phyloP scores from a whole-genome alignment of 1,139 yeast species.

The Geotrichum phurueaensis region DNA sequence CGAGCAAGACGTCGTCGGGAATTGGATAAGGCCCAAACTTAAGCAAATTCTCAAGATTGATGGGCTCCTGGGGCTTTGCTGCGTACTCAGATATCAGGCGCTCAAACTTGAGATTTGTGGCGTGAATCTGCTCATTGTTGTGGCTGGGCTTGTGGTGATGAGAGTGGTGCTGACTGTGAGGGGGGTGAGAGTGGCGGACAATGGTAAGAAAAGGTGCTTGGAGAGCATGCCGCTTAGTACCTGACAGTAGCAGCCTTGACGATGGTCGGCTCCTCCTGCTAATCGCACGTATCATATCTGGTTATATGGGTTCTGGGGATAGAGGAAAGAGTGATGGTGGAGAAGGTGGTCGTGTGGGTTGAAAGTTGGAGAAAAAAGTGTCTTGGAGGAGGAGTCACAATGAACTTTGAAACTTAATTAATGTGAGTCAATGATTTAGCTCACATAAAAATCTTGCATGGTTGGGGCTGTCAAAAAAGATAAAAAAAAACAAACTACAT shows the following conservation, averaged over 20 bases:
- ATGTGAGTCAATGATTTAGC: background rate
- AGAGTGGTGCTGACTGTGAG: background rate
- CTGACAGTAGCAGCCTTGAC: background rate
- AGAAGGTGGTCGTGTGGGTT: background rate
- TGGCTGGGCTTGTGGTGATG: background rate
- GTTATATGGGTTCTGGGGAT: background rate
- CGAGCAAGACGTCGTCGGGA: slow-evolving; percentile 31
- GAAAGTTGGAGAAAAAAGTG: background rate
- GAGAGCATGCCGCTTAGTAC: background rate
- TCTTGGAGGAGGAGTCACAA: background rate
- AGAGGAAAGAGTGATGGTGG: background rate
- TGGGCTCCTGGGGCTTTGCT: slow-evolving; percentile 9
- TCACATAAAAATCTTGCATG: background rate
- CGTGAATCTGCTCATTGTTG: slow-evolving; percentile 7
- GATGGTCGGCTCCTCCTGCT: background rate
- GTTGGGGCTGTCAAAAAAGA: too few relatives aligned
- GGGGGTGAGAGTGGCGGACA: background rate
- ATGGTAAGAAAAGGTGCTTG: background rate
- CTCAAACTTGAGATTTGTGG: slow-evolving; percentile 1
- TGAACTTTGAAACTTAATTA: background rate
- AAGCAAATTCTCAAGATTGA: slow-evolving; percentile 26
- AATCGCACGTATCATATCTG: background rate
- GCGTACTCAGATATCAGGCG: slow-evolving; percentile 13
- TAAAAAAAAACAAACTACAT: too few relatives aligned
- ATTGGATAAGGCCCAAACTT: slow-evolving; percentile 27